Evolutionary conservation across 1,139 yeast species (phyloP).

Genomic region (Zygosaccharomyces sapae): DNA sequence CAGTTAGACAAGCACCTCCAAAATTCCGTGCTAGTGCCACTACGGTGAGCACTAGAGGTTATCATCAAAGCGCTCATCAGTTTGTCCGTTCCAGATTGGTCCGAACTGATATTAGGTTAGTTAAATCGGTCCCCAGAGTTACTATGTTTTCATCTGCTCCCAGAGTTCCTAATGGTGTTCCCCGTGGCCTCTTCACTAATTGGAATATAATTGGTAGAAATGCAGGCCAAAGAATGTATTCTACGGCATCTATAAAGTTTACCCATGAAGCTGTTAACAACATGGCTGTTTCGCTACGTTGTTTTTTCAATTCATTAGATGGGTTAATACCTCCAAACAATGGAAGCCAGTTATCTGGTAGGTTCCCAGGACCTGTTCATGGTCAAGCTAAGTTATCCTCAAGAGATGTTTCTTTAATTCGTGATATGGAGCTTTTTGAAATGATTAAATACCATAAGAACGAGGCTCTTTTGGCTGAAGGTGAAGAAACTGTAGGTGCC

Average conservation of each 20-base stretch:
- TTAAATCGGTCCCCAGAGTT: constrained; percentile 5
- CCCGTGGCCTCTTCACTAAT: constrained; percentile 22
- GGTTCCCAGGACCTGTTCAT: constrained; percentile 5
- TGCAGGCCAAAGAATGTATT: constrained; percentile 18
- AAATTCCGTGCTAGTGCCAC: constrained; percentile 7
- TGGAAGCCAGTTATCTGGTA: constrained; percentile 12
- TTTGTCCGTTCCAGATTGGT: constrained; percentile 3
- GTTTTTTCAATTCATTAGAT: constrained; percentile 34
- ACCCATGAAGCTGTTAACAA: constrained; percentile 42
- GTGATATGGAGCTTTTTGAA: constrained; percentile 39
- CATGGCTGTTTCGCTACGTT: constrained; percentile 38
- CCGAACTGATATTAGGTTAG: constrained; percentile 5
- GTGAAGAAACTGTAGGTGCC: constrained; percentile 42
- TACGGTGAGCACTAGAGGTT: constrained; percentile 4
- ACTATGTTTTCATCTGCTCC: constrained; percentile 11
- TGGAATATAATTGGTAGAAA: constrained; percentile 20
- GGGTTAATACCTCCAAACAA: constrained; percentile 18
- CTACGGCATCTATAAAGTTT: constrained; percentile 20
- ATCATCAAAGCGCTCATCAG: constrained; percentile 8
- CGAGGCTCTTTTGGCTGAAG: constrained; percentile 5
- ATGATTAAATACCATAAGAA: constrained; percentile 39
- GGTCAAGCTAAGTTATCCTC: constrained; percentile 8
- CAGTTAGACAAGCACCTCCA: constrained; percentile 8
- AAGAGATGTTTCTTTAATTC: constrained; percentile 24
- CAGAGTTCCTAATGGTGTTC: constrained; percentile 19